These are phyloP conservation scores for Xylaria arbuscula DNA, from an alignment of 2,329 filamentous ascomycete species.

Conservation along the genomic window DNA sequence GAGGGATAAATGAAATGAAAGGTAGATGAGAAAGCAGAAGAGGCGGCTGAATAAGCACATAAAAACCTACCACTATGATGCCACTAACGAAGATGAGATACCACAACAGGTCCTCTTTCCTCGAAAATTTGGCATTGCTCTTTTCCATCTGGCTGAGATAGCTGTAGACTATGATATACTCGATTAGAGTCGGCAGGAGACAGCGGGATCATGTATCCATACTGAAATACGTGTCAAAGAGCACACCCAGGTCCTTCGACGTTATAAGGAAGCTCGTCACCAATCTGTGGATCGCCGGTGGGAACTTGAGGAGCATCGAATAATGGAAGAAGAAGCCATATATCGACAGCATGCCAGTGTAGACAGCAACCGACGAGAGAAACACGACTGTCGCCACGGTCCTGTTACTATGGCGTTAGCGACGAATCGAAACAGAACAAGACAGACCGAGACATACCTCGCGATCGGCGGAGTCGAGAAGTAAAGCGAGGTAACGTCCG, in stretches of 20 bases:
- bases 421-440: neutral
- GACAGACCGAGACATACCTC: constrained; percentile 50
- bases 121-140: constrained; percentile 75
- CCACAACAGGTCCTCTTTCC: constrained; percentile 82
- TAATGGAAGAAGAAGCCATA: constrained; percentile 66
- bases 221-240: constrained; percentile 81
- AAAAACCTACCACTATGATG: constrained; percentile 79
- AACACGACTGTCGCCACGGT: constrained; percentile 74
- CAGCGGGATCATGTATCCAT: constrained; percentile 39
- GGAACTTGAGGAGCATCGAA: constrained; percentile 64
- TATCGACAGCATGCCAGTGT: constrained; percentile 65
- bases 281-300: constrained; percentile 60
- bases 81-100: constrained; percentile 80
- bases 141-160: constrained; percentile 81
- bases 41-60: constrained; percentile 16
- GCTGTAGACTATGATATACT: constrained; percentile 68
- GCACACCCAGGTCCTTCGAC: constrained; percentile 59
- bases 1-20: constrained; percentile 57
- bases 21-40: constrained; percentile 26
- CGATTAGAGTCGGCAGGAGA: constrained; percentile 12
- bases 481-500: constrained; percentile 55
- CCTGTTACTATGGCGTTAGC: constrained; percentile 57
- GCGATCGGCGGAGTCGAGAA: constrained; percentile 57
- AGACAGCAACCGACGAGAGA: constrained; percentile 69
- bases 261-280: constrained; percentile 58